Base-by-base conservation (phyloP, 108 stramenopile species). In the Cyclostephanos invisitatus region DNA sequence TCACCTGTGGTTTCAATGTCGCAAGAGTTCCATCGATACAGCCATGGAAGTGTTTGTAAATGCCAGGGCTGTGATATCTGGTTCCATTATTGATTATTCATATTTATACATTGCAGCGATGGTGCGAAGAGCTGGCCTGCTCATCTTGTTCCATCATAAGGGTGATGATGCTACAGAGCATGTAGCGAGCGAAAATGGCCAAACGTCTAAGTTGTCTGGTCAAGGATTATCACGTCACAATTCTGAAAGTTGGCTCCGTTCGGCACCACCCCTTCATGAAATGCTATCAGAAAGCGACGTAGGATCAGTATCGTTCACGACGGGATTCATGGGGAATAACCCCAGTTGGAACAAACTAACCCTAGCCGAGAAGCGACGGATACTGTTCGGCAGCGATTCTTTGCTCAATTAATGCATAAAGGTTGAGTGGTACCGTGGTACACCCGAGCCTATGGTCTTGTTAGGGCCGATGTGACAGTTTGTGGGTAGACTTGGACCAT, bases 1-100 rank as follows among this genome's bases (percentile, higher is more conserved):
- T 6, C 84, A 86, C 49, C 61, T 97, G 66, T 98, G 97, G 96
- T 97, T 98, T 74, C 86, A 86, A 60, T 97, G 96, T 67, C 86
- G 97, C 28, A 67, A 80, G 17, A 76, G 80, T 15, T 92, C 96
- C 27, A 86, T 82, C 38, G 96, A 96, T 58, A 91, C 96, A 3
- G 92, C 98, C 2, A 63, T 88, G 58, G 75, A 72, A 56, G 82
- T 91, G 27, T 67, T 91, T 10, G 64, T 70, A n/a, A 74, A 75
- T 20, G 93, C 91, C 17, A 78, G 69, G 35, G 78, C 79, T 12
- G 63, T 83, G 22, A 78, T 94, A 75, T 53, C 67, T 7, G 58
- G 66, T 20, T 88, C 90, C 44, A 47, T 94, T 40, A 62, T 73
- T 42, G 48, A 71, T 10, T 70, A 88, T 73, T 85, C 87, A 3